Evolutionary conservation across 2,329 filamentous ascomycete species (phyloP).

Genomic region (Cladosporium sp.): DNA sequence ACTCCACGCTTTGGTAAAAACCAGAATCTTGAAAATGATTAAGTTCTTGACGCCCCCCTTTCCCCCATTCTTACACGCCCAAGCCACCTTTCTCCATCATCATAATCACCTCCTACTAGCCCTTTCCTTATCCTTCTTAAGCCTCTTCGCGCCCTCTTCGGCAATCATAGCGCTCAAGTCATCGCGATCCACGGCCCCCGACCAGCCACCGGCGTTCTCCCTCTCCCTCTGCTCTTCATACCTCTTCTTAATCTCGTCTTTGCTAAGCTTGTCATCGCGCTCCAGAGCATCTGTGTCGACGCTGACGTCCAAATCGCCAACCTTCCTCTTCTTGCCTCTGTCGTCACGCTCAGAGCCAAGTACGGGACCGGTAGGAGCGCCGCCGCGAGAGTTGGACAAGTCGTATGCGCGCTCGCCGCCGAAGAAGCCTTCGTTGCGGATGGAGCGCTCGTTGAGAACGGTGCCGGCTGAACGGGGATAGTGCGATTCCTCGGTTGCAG

Average conservation of each 20-base stretch:
- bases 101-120: constrained; percentile 49
- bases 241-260: constrained; percentile 73
- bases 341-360: constrained; percentile 74
- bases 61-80: no score
- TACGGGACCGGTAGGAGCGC: constrained; percentile 58
- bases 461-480: constrained; percentile 78
- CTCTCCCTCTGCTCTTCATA: constrained; percentile 71
- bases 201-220: constrained; percentile 54
- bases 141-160: constrained; percentile 82
- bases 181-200: constrained; percentile 73
- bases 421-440: constrained; percentile 88
- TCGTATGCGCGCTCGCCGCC: constrained; percentile 93
- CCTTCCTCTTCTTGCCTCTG: constrained; percentile 83
- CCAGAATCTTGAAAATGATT: constrained; percentile 11
- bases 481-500: constrained; percentile 77
- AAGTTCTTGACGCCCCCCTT: no score
- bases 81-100: no score
- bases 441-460: constrained; percentile 82
- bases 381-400: constrained; percentile 54
- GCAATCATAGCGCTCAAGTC: constrained; percentile 96
- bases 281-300: constrained; percentile 80
- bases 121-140: constrained; percentile 77
- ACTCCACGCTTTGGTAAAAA: constrained; percentile 11
- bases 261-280: constrained; percentile 71
- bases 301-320: constrained; percentile 88